Conservation (phyloP, 495 filamentous ascomycete genomes). For the Arthonia radiata region DNA sequence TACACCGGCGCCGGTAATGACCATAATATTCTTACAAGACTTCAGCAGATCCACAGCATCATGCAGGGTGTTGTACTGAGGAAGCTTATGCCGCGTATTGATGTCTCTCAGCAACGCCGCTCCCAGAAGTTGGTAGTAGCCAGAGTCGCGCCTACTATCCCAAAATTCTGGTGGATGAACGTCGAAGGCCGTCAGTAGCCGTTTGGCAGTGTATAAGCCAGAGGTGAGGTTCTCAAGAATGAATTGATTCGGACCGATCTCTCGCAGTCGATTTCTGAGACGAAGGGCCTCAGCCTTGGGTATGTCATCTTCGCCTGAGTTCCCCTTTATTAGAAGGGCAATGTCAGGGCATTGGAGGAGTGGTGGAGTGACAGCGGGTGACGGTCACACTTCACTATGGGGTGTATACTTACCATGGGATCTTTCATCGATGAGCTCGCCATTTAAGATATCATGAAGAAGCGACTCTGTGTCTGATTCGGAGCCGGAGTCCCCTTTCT, state of each 20-base stretch:
- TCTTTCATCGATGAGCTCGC: no score
- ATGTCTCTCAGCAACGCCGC: constrained; percentile 65
- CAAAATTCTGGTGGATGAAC: constrained; percentile 53
- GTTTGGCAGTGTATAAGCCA: constrained; percentile 46
- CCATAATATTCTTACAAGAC: constrained; percentile 59
- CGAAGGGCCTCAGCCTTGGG: no score
- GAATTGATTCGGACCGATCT: constrained; percentile 53
- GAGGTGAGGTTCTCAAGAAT: constrained; percentile 43
- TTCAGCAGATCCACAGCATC: constrained; percentile 62
- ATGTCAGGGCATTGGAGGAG: no score
- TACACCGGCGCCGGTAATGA: constrained; percentile 80
- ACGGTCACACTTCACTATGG: no score
- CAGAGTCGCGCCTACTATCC: constrained; percentile 21
- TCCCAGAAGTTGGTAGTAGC: constrained; percentile 48
- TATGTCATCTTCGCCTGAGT: no score
- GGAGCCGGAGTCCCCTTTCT: no score
- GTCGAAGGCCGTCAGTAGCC: constrained; percentile 79
- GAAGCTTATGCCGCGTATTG: constrained; percentile 53
- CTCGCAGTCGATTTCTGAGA: constrained; percentile 47
- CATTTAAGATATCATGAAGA: no score
- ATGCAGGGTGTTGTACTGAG: constrained; percentile 62
- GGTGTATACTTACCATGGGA: no score
- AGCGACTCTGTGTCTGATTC: no score
- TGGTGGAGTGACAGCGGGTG: no score
- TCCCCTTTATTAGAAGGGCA: no score